phyloP scores from a whole-genome alignment of 2,329 filamentous ascomycete species.

The Hypoxylon sp. region DNA sequence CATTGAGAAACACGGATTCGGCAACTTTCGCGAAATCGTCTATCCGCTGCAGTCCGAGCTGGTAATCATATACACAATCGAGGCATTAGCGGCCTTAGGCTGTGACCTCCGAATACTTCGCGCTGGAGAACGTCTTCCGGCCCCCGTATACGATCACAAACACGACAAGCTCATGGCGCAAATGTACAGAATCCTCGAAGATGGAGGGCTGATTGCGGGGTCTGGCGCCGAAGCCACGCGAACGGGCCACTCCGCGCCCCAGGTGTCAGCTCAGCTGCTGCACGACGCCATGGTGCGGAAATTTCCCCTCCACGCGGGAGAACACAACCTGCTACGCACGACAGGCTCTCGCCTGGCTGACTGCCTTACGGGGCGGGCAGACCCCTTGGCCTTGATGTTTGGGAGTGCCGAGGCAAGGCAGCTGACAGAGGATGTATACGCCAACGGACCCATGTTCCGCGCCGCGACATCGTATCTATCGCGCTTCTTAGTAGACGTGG shows the following conservation, averaged over 20 bases:
- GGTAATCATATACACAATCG: conserved; percentile 52
- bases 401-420: conserved; percentile 42
- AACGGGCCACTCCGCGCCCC: conserved; percentile 8
- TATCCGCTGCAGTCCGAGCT: conserved; percentile 52
- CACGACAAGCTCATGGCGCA: conserved; percentile 51
- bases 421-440: conserved; percentile 58
- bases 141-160: conserved; percentile 43
- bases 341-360: conserved; percentile 57
- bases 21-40: conserved; percentile 45
- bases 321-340: conserved; percentile 53
- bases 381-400: conserved; percentile 60
- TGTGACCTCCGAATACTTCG: conserved; percentile 46
- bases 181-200: conserved; percentile 51
- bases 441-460: conserved; percentile 49
- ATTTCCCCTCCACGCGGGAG: conserved; percentile 55
- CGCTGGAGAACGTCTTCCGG: conserved; percentile 46
- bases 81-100: conserved; percentile 53
- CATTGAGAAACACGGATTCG: conserved; percentile 4
- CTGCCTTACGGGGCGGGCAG: conserved; percentile 56
- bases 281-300: conserved; percentile 26
- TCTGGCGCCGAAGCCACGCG: not conserved
- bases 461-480: conserved; percentile 46
- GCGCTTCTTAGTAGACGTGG: conserved; percentile 36
- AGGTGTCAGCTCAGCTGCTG: conserved; percentile 11
- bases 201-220: conserved; percentile 43